Conservation (phyloP, 192 early-diverging fungal species). For the Backusella sp. region DNA sequence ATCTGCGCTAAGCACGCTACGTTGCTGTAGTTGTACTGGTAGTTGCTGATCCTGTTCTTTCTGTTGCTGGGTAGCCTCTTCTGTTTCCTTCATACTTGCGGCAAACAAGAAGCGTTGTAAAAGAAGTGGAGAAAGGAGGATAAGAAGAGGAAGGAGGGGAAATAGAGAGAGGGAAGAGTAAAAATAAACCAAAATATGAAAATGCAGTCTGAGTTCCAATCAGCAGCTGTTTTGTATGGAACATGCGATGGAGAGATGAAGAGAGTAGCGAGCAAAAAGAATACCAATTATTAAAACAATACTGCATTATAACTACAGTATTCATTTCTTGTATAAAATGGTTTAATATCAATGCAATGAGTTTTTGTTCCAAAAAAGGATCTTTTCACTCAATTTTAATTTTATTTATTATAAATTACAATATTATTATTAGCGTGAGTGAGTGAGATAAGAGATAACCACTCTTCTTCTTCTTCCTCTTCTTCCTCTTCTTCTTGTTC, state of each 20-base stretch:
- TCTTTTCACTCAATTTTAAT: conserved; percentile 5
- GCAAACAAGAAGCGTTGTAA: too few relatives aligned
- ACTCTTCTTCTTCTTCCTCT: background rate
- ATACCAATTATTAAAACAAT: background rate
- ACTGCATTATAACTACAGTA: background rate
- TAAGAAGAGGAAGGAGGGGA: background rate
- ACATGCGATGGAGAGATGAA: background rate
- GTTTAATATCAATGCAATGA: background rate
- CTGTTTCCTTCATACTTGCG: background rate
- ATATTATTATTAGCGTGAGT: background rate
- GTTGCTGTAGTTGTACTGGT: background rate
- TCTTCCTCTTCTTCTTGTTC: background rate
- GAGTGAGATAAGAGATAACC: background rate
- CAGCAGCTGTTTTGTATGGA: background rate
- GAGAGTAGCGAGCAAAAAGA: background rate
- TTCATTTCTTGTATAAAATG: background rate
- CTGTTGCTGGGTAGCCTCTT: background rate
- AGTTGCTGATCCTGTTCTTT: background rate
- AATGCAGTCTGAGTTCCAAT: conserved; percentile 7
- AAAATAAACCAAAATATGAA: background rate
- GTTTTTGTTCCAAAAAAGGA: background rate
- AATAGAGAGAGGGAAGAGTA: background rate
- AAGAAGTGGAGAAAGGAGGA: background rate
- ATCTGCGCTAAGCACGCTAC: background rate
- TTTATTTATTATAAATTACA: background rate